phyloP scores from a whole-genome alignment of 495 filamentous ascomycete species.

The Xylona heveae region DNA sequence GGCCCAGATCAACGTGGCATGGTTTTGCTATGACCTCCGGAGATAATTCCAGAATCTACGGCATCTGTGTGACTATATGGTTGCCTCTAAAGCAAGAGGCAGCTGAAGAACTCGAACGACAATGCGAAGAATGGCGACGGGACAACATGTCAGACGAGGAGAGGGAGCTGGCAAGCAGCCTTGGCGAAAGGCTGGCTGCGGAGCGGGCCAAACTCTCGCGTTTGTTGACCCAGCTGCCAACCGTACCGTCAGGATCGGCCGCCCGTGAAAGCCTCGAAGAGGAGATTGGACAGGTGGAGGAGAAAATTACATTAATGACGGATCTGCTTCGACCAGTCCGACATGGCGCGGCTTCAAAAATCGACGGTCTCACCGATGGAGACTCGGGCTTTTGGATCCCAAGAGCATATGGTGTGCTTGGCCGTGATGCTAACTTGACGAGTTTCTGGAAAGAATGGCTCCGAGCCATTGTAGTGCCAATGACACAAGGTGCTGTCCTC shows the following conservation, averaged over 20 bases:
- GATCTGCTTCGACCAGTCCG: slow-evolving; percentile 83
- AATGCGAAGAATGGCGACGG: slow-evolving; percentile 84
- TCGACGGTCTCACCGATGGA: slow-evolving; percentile 87
- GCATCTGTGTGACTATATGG: slow-evolving; percentile 83
- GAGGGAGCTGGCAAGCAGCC: slow-evolving; percentile 75
- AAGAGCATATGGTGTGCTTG: slow-evolving; percentile 80
- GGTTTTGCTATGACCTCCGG: slow-evolving; percentile 94
- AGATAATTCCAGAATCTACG: slow-evolving; percentile 80
- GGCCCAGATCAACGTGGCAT: slow-evolving; percentile 89
- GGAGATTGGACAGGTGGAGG: slow-evolving; percentile 84
- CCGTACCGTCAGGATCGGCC: slow-evolving; percentile 54
- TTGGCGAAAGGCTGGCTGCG: slow-evolving; percentile 73
- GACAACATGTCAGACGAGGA: slow-evolving; percentile 94
- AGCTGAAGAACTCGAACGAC: slow-evolving; percentile 71
- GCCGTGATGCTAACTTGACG: slow-evolving; percentile 62
- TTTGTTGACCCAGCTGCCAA: slow-evolving; percentile 63
- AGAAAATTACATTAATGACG: slow-evolving; percentile 93
- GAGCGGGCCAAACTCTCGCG: slow-evolving; percentile 82
- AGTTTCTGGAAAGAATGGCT: slow-evolving; percentile 99
- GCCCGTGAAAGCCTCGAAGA: slow-evolving; percentile 74
- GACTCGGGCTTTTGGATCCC: slow-evolving; percentile 96
- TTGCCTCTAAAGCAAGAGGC: slow-evolving; percentile 63
- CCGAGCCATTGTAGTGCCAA: slow-evolving; percentile 74
- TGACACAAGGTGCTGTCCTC: slow-evolving; percentile 71
- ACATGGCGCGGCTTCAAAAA: slow-evolving; percentile 88